Conservation (phyloP, 2,329 filamentous ascomycete species). For the Xylariaceae sp. region DNA sequence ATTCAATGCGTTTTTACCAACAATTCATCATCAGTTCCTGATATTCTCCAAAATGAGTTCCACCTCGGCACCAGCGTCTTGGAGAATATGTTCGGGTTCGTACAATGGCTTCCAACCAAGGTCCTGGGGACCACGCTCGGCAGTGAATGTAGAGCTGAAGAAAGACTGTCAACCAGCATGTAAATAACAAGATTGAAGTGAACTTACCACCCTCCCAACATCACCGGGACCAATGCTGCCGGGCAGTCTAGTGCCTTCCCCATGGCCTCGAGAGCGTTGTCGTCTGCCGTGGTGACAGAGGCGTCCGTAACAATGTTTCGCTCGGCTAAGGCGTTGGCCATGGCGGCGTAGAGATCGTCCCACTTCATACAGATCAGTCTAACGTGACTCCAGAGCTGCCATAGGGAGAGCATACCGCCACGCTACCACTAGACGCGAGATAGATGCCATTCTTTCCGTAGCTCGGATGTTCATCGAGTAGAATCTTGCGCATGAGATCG, state of each 20-base stretch:
- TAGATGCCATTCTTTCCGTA: conserved; percentile 45
- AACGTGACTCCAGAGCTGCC: neutral
- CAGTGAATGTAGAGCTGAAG: conserved; percentile 36
- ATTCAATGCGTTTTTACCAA: too few species aligned
- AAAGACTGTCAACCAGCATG: neutral
- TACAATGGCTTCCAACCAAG: conserved; percentile 44
- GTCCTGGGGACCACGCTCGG: conserved; percentile 31
- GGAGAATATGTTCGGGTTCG: conserved; percentile 39
- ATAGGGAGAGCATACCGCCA: conserved; percentile 26
- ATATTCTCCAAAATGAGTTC: conserved; percentile 33
- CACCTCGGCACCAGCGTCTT: conserved; percentile 41
- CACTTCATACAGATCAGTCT: conserved; percentile 26
- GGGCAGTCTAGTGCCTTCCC: conserved; percentile 32
- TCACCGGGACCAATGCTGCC: conserved; percentile 32
- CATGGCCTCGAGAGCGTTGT: conserved; percentile 35
- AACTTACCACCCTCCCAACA: conserved; percentile 39
- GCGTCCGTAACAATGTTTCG: conserved; percentile 34
- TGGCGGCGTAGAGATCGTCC: conserved; percentile 44
- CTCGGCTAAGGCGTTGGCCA: conserved; percentile 37
- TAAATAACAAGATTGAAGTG: neutral
- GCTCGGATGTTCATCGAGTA: conserved; percentile 31
- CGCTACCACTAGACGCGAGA: conserved; percentile 42
- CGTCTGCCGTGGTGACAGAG: conserved; percentile 31
- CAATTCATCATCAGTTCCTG: conserved; percentile 10
- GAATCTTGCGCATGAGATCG: conserved; percentile 38